Percentiles rank a stretch among this genome's conserved stretches.
These are phyloP conservation scores for Cadophora malorum DNA, from an alignment of 2,329 filamentous ascomycete species.

Conservation along the genomic window DNA sequence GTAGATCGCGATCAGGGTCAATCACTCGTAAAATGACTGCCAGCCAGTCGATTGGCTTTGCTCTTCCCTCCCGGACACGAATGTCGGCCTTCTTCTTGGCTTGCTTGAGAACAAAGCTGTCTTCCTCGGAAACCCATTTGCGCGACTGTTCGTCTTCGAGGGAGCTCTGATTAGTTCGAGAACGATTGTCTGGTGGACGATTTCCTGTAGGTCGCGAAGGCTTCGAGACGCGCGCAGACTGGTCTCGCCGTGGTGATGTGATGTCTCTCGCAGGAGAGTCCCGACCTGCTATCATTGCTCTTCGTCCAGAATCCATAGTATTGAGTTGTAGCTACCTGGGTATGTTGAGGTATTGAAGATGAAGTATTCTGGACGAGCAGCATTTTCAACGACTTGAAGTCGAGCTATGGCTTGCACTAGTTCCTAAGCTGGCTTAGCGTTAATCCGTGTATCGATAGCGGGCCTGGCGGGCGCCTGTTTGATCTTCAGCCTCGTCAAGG, in stretches of 20 bases:
- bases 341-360: neutral
- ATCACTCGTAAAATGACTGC: conserved; percentile 90
- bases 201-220: conserved; percentile 44
- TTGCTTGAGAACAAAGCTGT: conserved; percentile 94
- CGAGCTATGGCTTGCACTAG: neutral
- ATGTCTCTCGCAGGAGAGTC: conserved; percentile 55
- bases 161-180: conserved; percentile 40
- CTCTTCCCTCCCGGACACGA: conserved; percentile 87
- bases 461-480: neutral
- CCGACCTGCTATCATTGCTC: conserved; percentile 42
- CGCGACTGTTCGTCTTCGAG: conserved; percentile 74
- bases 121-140: conserved; percentile 91
- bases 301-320: conserved; percentile 43
- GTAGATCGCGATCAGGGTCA: conserved; percentile 81
- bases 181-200: conserved; percentile 39
- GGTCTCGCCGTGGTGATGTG: conserved; percentile 61
- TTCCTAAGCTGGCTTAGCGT: neutral
- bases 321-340: neutral
- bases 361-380: neutral
- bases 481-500: conserved; percentile 13
- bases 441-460: neutral
- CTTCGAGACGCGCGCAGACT: conserved; percentile 63
- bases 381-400: neutral
- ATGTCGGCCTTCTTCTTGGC: conserved; percentile 98
- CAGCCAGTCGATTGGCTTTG: conserved; percentile 91